These are phyloP conservation scores for Salix exigua DNA, from an alignment of 345 rosid genomes.

Conservation along the genomic window DNA sequence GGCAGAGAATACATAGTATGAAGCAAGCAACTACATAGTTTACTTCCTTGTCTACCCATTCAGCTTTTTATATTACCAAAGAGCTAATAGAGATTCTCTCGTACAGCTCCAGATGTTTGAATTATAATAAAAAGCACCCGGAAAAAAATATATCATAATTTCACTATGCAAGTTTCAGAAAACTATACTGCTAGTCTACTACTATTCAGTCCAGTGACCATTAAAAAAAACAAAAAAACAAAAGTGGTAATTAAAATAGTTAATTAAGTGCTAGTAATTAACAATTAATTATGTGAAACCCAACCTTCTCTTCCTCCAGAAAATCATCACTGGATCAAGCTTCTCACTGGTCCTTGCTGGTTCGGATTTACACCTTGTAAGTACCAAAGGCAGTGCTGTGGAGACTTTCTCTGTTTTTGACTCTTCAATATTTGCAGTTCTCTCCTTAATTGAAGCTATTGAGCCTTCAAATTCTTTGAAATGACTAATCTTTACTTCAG, in stretches of 20 bases:
- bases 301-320: constrained; percentile 56
- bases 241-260: not conserved
- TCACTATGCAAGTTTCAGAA: constrained; percentile 3
- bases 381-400: constrained; percentile 32
- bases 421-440: constrained; percentile 17
- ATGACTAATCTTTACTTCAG: constrained; percentile 14
- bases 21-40: not conserved
- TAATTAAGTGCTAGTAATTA: not conserved
- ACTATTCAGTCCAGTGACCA: constrained; percentile 20
- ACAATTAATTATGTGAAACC: constrained; percentile 39
- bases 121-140: not conserved
- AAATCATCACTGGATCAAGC: constrained; percentile 43
- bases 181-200: not conserved
- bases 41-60: constrained; percentile 2
- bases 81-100: constrained; percentile 50
- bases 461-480: constrained; percentile 29
- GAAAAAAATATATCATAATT: not conserved
- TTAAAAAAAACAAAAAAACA: not conserved
- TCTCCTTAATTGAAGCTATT: constrained; percentile 16
- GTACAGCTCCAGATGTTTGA: constrained; percentile 23
- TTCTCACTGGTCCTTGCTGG: constrained; percentile 68
- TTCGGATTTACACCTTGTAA: constrained; percentile 80
- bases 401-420: constrained; percentile 19
- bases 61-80: constrained; percentile 6
- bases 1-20: not conserved